These are phyloP conservation scores for Phaffia tasmanica DNA, from an alignment of 768 basidiomycete genomes.

Conservation along the genomic window DNA sequence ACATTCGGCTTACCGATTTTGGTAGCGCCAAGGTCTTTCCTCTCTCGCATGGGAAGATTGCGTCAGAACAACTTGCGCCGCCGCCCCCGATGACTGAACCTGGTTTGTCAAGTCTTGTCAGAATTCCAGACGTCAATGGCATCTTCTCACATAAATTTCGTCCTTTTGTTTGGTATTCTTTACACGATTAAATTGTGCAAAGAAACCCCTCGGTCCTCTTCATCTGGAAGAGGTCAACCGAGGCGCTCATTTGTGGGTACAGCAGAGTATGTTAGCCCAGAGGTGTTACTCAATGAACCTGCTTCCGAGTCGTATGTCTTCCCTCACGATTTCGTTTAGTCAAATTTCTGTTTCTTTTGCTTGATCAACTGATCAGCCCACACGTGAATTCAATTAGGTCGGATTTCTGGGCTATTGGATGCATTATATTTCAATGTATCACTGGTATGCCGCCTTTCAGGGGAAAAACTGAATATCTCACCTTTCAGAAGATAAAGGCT, in stretches of 20 bases:
- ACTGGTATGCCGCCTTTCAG: constrained; percentile 85
- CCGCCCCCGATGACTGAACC: neutral
- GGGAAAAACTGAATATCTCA: constrained; percentile 77
- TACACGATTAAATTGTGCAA: constrained; percentile 6
- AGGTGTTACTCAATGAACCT: constrained; percentile 58
- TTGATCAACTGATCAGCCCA: constrained; percentile 21
- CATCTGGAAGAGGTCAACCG: constrained; percentile 1
- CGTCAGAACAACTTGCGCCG: constrained; percentile 1
- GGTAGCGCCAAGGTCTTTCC: constrained; percentile 57
- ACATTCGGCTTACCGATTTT: constrained; percentile 93
- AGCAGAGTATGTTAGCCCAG: constrained; percentile 79
- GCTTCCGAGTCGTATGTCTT: constrained; percentile 59
- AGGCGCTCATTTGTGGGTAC: constrained; percentile 76
- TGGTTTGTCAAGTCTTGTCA: constrained; percentile 38
- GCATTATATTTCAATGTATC: constrained; percentile 86
- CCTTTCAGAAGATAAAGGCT: constrained; percentile 85
- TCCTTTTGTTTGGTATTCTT: neutral
- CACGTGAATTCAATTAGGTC: constrained; percentile 47
- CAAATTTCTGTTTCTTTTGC: constrained; percentile 1
- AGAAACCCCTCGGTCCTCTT: neutral
- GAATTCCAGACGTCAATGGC: constrained; percentile 21
- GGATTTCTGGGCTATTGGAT: constrained; percentile 91
- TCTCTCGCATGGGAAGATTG: constrained; percentile 17
- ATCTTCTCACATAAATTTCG: neutral
- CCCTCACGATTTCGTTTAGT: neutral